Base-by-base conservation (phyloP, 164 flowering plant species). In the Stephania yunnanensis region DNA sequence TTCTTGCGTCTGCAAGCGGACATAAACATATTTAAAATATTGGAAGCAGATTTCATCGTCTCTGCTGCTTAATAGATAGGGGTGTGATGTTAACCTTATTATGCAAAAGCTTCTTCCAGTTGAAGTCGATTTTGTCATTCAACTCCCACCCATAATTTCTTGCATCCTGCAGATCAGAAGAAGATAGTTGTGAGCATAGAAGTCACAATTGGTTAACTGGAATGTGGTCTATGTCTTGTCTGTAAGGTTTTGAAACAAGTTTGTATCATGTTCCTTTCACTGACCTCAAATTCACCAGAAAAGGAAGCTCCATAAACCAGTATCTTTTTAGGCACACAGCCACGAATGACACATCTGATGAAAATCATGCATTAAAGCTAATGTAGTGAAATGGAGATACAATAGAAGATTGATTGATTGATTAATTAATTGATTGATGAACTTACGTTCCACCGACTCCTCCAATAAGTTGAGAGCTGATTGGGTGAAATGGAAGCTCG, bases 371-470 rank as follows among this genome's bases (percentile, higher is more conserved):
- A 50, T 68, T 53, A 63, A 36, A 36, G 20, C 66, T n/a, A 61
- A 61, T 7, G 11, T 50, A 50, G 22, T 7, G 9, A n/a, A 61
- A 29, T 25, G 3, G 20, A 61, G 19, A 61, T 61, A 61, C 25
- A 61, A 20, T n/a, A 25, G 20, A 61, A 17, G 4, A 58, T 58
- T 58, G 25, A 25, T 58, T 58, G 25, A 25, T 25, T 25, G 25
- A 25, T 25, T 25, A 25, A 25, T 25, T 25, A 58, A 58, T 58
- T 58, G 64, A 58, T 61, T 55, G 11, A 22, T 70, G 68, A 48
- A 91, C 97, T 90, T 87, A 95, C 99, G 99, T 95, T 85, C 98
- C 99, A 78, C 99, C 99, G 76, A 95, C 93, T 78, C 98, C 99
- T 81, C 99, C 99, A 75, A 91, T 71, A 13, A 85, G 87, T 78